Evolutionary conservation across 441 rosid genomes (phyloP).

Genomic region (Gossypium trilobum): DNA sequence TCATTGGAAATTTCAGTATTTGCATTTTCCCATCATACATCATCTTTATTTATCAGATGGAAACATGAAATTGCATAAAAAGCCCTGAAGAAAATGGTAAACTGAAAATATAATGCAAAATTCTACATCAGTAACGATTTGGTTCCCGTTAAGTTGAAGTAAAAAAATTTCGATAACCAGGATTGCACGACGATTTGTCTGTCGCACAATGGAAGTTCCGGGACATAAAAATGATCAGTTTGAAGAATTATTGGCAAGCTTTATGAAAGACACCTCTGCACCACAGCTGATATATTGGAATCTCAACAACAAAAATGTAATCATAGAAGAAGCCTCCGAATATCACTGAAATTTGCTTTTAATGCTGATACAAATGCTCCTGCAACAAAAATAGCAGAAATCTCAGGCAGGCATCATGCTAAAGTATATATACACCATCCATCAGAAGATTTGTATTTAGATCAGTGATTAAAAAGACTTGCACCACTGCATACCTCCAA

Average conservation of each 20-base stretch:
- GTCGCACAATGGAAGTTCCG: neutral
- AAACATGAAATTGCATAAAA: neutral
- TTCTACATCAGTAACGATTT: neutral
- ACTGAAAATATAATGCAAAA: neutral
- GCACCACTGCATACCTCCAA: slow-evolving; percentile 47
- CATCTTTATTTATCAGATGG: slow-evolving; percentile 15
- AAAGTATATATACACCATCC: neutral
- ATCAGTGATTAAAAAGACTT: neutral
- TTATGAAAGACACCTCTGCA: neutral
- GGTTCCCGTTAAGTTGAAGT: neutral
- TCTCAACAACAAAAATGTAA: slow-evolving; percentile 7
- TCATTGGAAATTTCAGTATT: neutral
- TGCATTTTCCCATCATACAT: neutral
- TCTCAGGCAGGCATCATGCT: neutral
- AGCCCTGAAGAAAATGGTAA: neutral
- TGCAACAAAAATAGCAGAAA: slow-evolving; percentile 27
- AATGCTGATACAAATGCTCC: slow-evolving; percentile 73
- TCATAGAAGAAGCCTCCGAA: slow-evolving; percentile 71
- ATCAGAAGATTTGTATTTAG: neutral
- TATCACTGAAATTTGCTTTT: slow-evolving; percentile 68
- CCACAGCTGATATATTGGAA: slow-evolving; percentile 2
- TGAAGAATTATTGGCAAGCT: slow-evolving; percentile 4
- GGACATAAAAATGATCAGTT: neutral
- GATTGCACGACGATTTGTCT: slow-evolving; percentile 14
- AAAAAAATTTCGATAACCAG: slow-evolving; percentile 13